Conservation (phyloP, 1,284 basidiomycete genomes). For the Phlebopus sp. region DNA sequence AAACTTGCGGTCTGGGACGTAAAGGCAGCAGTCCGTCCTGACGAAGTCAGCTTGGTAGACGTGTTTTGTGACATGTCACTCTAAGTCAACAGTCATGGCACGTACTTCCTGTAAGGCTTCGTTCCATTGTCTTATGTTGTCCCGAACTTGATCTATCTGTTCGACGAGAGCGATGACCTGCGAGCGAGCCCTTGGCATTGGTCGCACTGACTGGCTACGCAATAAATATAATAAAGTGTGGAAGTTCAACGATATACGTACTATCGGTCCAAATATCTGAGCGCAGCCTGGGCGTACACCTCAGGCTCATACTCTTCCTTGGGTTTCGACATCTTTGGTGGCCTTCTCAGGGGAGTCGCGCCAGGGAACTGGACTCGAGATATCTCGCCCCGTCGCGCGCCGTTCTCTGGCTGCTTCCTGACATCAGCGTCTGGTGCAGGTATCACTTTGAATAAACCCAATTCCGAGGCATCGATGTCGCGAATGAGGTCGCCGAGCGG, state of each 20-base stretch:
- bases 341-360: conserved; percentile 64
- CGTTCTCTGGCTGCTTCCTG: conserved; percentile 31
- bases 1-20: conserved; percentile 42
- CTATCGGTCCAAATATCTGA: conserved; percentile 74
- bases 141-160: conserved; percentile 48
- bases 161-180: conserved; percentile 55
- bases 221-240: conserved; percentile 2
- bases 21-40: conserved; percentile 36
- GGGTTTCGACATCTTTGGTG: conserved; percentile 34
- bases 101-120: conserved; percentile 54
- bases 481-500: conserved; percentile 71
- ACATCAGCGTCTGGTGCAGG: conserved; percentile 31
- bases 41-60: conserved; percentile 19
- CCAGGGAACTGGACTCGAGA: conserved; percentile 62
- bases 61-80: conserved; percentile 3
- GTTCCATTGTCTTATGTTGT: conserved; percentile 49
- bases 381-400: conserved; percentile 41
- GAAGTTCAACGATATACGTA: conserved; percentile 36
- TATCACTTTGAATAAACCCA: conserved; percentile 67
- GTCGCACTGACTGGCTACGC: conserved; percentile 56
- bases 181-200: conserved; percentile 67
- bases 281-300: conserved; percentile 67
- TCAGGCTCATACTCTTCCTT: conserved; percentile 62
- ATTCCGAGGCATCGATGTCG: conserved; percentile 70
- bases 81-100: conserved; percentile 3